phyloP scores from a whole-genome alignment of 257 asterid species.

The Jaltomata sinuosa region DNA sequence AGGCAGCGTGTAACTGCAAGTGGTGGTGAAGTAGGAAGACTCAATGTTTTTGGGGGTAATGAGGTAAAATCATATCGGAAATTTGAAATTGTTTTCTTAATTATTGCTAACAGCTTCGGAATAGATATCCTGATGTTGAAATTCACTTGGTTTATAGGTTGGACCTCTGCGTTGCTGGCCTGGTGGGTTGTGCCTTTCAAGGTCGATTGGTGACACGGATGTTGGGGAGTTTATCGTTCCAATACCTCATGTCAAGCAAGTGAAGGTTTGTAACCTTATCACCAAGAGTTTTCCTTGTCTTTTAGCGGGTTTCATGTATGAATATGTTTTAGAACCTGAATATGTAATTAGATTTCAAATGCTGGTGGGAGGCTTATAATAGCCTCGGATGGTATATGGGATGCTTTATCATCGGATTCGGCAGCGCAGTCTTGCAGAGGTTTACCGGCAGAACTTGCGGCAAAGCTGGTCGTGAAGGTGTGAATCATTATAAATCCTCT shows the following conservation, averaged over 20 bases:
- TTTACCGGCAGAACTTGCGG: constrained; percentile 94
- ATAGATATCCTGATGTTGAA: background rate
- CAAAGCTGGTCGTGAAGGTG: constrained; percentile 96
- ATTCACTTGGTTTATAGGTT: constrained; percentile 38
- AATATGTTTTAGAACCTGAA: background rate
- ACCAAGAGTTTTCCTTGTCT: background rate
- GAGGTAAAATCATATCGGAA: constrained; percentile 37
- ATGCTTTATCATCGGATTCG: constrained; percentile 71
- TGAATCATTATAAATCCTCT: background rate
- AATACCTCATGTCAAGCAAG: constrained; percentile 97
- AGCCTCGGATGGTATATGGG: constrained; percentile 99
- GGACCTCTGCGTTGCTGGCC: constrained; percentile 99
- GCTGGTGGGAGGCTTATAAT: constrained; percentile 98
- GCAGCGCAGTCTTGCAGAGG: constrained; percentile 97
- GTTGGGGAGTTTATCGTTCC: constrained; percentile 97
- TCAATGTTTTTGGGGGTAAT: constrained; percentile 81
- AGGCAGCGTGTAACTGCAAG: constrained; percentile 97
- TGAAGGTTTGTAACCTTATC: constrained; percentile 53
- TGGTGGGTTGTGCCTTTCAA: constrained; percentile 94
- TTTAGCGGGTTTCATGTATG: background rate
- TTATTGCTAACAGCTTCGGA: background rate
- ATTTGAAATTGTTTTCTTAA: background rate
- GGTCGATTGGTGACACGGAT: constrained; percentile 97
- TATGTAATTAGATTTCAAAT: constrained; percentile 57
- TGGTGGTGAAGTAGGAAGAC: constrained; percentile 96